These are phyloP conservation scores for Dictyostelium capitatum DNA, from an alignment of 78 protist genomes.

Conservation along the genomic window DNA sequence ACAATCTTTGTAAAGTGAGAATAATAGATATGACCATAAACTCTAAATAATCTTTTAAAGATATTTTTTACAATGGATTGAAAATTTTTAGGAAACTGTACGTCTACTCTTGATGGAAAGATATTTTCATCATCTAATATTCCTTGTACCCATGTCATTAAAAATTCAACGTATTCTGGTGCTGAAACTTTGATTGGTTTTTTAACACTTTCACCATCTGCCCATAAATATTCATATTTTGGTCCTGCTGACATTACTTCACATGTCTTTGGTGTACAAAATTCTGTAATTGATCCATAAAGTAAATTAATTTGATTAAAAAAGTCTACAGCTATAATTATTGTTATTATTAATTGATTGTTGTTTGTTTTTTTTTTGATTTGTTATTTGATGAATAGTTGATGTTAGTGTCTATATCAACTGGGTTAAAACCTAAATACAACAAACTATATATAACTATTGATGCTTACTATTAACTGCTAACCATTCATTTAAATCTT, in stretches of 20 bases:
- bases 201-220: slow-evolving; percentile 92
- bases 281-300: slow-evolving; percentile 97
- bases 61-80: slow-evolving; percentile 86
- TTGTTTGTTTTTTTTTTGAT: too few species aligned
- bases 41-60: slow-evolving; percentile 93
- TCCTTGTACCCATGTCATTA: slow-evolving; percentile 98
- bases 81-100: slow-evolving; percentile 96
- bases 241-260: slow-evolving; percentile 98
- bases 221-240: slow-evolving; percentile 97
- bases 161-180: slow-evolving; percentile 96
- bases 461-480: slow-evolving; percentile 86
- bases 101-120: slow-evolving; percentile 94
- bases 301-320: slow-evolving; percentile 98
- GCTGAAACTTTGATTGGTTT: slow-evolving; percentile 96
- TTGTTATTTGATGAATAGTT: background rate
- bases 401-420: background rate
- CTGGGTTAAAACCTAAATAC: background rate
- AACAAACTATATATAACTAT: background rate
- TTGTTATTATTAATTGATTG: background rate
- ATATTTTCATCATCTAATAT: slow-evolving; percentile 95
- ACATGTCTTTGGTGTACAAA: slow-evolving; percentile 96
- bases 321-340: slow-evolving; percentile 95
- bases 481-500: slow-evolving; percentile 90
- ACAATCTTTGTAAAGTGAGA: slow-evolving; percentile 92
- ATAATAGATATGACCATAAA: slow-evolving; percentile 98